Evolutionary conservation across 345 rosid species (phyloP).

Genomic region (Populus tremula): DNA sequence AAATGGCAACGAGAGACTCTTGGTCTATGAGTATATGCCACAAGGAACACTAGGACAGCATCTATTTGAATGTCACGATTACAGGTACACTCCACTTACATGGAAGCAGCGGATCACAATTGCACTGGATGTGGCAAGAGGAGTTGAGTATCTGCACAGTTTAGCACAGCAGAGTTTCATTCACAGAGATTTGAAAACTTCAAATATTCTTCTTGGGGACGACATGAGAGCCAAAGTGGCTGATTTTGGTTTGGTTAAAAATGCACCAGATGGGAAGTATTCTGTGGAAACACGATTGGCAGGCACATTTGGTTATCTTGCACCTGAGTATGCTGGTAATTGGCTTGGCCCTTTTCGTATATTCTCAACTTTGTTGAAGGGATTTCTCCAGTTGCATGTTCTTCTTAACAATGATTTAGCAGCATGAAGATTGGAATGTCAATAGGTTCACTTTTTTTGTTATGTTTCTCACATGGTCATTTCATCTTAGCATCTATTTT

Average conservation of each 20-base stretch:
- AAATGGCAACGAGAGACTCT: slow-evolving; percentile 21
- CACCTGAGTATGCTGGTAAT: slow-evolving; percentile 34
- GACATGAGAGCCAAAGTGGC: slow-evolving; percentile 35
- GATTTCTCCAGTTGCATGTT: not conserved
- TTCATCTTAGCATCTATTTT: not conserved
- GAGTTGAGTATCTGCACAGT: slow-evolving; percentile 27
- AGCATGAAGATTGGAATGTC: not conserved
- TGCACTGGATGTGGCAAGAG: slow-evolving; percentile 30
- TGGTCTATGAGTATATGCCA: slow-evolving; percentile 31
- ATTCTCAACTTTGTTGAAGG: not conserved
- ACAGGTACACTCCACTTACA: slow-evolving; percentile 11
- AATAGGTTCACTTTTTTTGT: not conserved
- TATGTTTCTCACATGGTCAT: not conserved
- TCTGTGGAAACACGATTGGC: slow-evolving; percentile 25
- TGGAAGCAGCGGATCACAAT: slow-evolving; percentile 27
- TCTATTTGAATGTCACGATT: slow-evolving; percentile 21
- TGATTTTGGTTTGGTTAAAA: slow-evolving; percentile 32
- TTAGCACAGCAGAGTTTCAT: slow-evolving; percentile 32
- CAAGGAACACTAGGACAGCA: slow-evolving; percentile 23
- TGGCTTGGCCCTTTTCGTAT: not conserved
- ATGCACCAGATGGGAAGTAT: slow-evolving; percentile 27
- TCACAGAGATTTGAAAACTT: slow-evolving; percentile 29
- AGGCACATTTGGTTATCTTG: slow-evolving; percentile 33
- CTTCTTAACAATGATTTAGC: not conserved
- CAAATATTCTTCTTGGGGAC: slow-evolving; percentile 31